These are phyloP conservation scores for Talaromyces sp. DNA, from an alignment of 2,329 filamentous ascomycete species.

Conservation along the genomic window DNA sequence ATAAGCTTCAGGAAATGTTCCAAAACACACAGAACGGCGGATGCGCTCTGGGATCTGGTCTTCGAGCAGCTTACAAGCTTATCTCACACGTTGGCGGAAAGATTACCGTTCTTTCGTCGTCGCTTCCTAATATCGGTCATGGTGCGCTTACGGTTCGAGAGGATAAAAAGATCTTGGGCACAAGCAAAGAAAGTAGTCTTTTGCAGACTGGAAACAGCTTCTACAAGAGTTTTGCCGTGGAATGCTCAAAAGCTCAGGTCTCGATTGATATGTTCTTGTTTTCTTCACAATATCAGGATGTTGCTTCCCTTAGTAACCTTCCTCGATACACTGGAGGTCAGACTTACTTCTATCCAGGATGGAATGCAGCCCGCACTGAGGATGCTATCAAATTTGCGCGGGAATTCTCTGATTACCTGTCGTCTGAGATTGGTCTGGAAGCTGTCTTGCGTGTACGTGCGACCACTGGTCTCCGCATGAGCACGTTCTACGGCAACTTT, in stretches of 20 bases:
- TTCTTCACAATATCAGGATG: slow-evolving; percentile 93
- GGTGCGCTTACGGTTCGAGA: slow-evolving; percentile 91
- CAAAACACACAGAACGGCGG: slow-evolving; percentile 83
- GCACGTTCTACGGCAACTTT: slow-evolving; percentile 98
- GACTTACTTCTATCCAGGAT: slow-evolving; percentile 97
- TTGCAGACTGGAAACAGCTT: slow-evolving; percentile 92
- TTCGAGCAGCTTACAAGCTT: slow-evolving; percentile 90
- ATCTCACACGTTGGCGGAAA: slow-evolving; percentile 94
- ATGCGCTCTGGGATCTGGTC: slow-evolving; percentile 91
- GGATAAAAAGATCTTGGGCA: slow-evolving; percentile 93
- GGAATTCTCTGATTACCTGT: slow-evolving; percentile 96
- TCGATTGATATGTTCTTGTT: slow-evolving; percentile 98
- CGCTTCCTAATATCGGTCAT: slow-evolving; percentile 81
- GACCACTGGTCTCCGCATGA: slow-evolving; percentile 92
- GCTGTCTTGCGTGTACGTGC: slow-evolving; percentile 93
- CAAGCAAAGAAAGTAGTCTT: slow-evolving; percentile 81
- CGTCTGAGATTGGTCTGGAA: slow-evolving; percentile 90
- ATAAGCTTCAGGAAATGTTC: slow-evolving; percentile 93
- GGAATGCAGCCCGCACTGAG: slow-evolving; percentile 89
- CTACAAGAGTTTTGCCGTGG: slow-evolving; percentile 98
- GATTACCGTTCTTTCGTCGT: slow-evolving; percentile 85
- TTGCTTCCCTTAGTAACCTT: slow-evolving; percentile 91
- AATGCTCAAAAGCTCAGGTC: slow-evolving; percentile 98
- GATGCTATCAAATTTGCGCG: slow-evolving; percentile 97
- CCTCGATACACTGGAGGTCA: slow-evolving; percentile 95